A percentile compares a stretch with the other conserved stretches of the same genome.
Conservation (phyloP, 2,329 filamentous ascomycete species). For the Volutella citrinella region DNA sequence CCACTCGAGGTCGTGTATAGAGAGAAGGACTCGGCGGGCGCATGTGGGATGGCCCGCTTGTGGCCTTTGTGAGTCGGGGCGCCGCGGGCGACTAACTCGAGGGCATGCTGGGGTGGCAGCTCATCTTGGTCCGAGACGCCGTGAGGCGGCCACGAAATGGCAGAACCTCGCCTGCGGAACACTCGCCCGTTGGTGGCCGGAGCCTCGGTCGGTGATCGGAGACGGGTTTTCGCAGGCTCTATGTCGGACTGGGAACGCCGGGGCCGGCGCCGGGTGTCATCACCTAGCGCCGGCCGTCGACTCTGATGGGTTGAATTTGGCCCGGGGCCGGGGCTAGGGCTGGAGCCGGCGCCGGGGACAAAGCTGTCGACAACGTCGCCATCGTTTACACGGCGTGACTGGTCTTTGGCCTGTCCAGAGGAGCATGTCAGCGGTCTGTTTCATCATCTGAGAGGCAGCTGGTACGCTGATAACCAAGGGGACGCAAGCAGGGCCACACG, state of each 20-base stretch:
- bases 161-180: slow-evolving; percentile 25
- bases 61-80: slow-evolving; percentile 56
- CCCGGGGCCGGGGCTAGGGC: slow-evolving; percentile 27
- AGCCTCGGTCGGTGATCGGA: slow-evolving; percentile 13
- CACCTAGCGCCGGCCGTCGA: slow-evolving; percentile 15
- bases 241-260: slow-evolving; percentile 36
- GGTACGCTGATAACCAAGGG: slow-evolving; percentile 8
- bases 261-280: slow-evolving; percentile 37
- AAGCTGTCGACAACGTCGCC: slow-evolving; percentile 13
- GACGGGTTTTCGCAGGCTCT: slow-evolving; percentile 15
- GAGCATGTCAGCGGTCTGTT: slow-evolving; percentile 9
- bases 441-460: slow-evolving; percentile 9
- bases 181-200: slow-evolving; percentile 15
- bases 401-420: slow-evolving; percentile 16
- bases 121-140: slow-evolving; percentile 47
- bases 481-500: slow-evolving; percentile 10
- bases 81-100: slow-evolving; percentile 56
- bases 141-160: slow-evolving; percentile 57
- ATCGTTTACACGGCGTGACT: slow-evolving; percentile 18
- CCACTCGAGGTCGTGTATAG: slow-evolving; percentile 50
- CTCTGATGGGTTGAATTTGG: slow-evolving; percentile 14
- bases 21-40: slow-evolving; percentile 52
- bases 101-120: slow-evolving; percentile 51
- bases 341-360: slow-evolving; percentile 38
- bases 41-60: slow-evolving; percentile 52